Base-by-base conservation (phyloP, 768 basidiomycete genomes). In the Cystofilobasidium macerans region DNA sequence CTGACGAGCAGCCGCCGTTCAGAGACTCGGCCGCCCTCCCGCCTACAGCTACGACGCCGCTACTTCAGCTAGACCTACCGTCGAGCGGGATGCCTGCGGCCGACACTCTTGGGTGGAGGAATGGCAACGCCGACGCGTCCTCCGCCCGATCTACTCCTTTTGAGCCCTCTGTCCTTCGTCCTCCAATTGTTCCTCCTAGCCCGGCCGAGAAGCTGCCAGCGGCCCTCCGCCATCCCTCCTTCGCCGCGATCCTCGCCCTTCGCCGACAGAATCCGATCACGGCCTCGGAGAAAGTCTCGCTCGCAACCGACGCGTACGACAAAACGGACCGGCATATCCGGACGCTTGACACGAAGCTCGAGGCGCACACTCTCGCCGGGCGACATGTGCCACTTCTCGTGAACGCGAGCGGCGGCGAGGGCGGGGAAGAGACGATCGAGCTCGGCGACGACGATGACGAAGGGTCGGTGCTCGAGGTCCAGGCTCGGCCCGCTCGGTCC, bases 311-410 rank as follows among this genome's bases (percentile, higher is more conserved):
- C 51, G 51, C 51, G 14, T 54, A 54, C 51, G 51, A 54, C 26
- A 54, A 54, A 30, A 54, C 51, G 51, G 51, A 54, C 51, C 51
- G 51, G 28, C 51, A 54, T 30, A 54, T 54, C 28, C 26, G 51
- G 28, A 54, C 51, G 51, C 30, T 54, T 13, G 51, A 54, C 51
- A 54, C 51, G 12, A n/a, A 32, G 14, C 51, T 54, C 4, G 51
- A 11, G 2, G 30, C 51, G 14, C 51, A 54, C 51, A 54, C 28
- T 6, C 51, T 54, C 7, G 51, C 51, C 7, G 51, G 51, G 6
- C 3, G 51, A 8, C 2, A 13, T 12, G 51, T 54, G 51, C 51
- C 28, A 2, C 12, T 24, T 2, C 7, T 13, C 18, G 28, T 26
- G 18, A 11, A 53, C 11, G 48, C 14, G 6, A 20, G 18, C 24